Base-by-base conservation (phyloP, 495 filamentous ascomycete genomes). In the Delitschia confertaspora region DNA sequence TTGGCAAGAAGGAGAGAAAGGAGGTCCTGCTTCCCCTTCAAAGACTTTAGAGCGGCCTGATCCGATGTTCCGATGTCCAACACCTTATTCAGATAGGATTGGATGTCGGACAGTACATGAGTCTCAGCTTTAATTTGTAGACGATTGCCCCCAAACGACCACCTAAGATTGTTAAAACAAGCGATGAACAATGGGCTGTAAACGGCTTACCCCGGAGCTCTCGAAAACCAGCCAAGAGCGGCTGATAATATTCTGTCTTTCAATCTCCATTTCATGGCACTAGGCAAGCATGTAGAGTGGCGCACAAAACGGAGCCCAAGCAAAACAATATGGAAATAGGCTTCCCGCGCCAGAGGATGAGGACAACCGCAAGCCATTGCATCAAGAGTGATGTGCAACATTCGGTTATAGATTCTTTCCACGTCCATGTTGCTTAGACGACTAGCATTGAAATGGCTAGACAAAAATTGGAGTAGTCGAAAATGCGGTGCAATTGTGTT, bases 121-220 rank as follows among this genome's bases (percentile, higher is more conserved):
- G 83, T 77, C 62, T 99, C 93, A 0, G 93, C 86, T 63, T 91
- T 96, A 21, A 96, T 71, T 58, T 96, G 91, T 6, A 95, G 67
- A 33, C 83, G 72, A 59, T 95, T 95, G 45, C 89, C 88, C 30
- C 93, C 93, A 60, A 93, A 96, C 2, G 88, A 93, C 91, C 91
- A 99, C 49, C 74, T 64, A 21, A 2, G 16, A 24, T 0, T 46
- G 23, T 65, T 45, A 61, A 53, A 29, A 20, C 5, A 23, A 20
- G 3, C 11, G 13, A 21, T 7, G 8, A 16, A 24, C 32, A 16
- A 7, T 20, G 37, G 6, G 4, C 16, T 8, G 4, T 32, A 5
- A 31, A 35, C 23, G 3, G 43, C 44, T 44, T 67, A 75, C 71
- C 78, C 74, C 24, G 93, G 85, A 11, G 83, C 67, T 47, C 78